Evolutionary conservation across 2,329 filamentous ascomycete species (phyloP).

Genomic region (Aspergillus neotritici): DNA sequence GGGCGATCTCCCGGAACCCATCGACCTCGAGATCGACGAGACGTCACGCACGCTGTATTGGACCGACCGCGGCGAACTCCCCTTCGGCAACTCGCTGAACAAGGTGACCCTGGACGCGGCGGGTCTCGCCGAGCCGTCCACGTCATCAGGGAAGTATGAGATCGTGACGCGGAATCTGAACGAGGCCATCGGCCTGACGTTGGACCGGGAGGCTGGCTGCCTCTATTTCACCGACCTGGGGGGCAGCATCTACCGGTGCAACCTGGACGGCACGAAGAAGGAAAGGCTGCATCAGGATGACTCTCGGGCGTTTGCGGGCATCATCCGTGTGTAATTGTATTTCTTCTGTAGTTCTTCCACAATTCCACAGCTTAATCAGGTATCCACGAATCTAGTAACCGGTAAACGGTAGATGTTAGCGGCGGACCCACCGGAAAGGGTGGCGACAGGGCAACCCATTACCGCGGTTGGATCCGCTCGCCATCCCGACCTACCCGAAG

Average conservation of each 20-base stretch:
- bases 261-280: neutral
- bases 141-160: neutral
- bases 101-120: neutral
- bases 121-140: neutral
- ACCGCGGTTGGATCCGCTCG: no score
- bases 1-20: slow-evolving; percentile 48
- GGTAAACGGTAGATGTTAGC: no score
- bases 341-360: no score
- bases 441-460: no score
- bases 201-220: neutral
- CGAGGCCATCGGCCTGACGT: slow-evolving; percentile 1
- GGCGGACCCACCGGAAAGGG: no score
- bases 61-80: slow-evolving; percentile 57
- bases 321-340: neutral
- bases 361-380: no score
- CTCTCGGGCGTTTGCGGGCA: slow-evolving; percentile 1
- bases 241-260: slow-evolving; percentile 1
- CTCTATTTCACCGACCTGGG: slow-evolving; percentile 1
- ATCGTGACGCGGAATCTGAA: neutral
- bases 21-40: slow-evolving; percentile 54
- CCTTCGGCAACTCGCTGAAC: slow-evolving; percentile 51
- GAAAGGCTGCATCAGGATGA: neutral
- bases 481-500: no score
- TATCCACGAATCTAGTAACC: no score
- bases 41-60: slow-evolving; percentile 48